Percentiles rank a stretch among this genome's conserved stretches.
Conservation (phyloP, 345 rosid genomes). For the Moricandia moricandioides region DNA sequence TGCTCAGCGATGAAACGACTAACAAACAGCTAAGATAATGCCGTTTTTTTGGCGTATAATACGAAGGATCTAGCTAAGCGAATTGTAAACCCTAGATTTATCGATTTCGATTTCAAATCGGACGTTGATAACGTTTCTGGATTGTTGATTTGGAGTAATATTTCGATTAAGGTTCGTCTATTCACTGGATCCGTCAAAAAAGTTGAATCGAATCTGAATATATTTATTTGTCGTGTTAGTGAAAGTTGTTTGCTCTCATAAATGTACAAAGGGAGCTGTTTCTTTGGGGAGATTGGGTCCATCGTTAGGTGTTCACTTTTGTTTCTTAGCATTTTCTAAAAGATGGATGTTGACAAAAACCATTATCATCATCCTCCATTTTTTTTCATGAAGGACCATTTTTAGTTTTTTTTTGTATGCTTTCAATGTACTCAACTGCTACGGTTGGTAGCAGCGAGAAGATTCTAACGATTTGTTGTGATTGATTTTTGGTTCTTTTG, state of each 20-base stretch:
- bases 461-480: neutral
- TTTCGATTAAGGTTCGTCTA: neutral
- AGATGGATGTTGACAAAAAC: neutral
- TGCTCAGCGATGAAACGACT: neutral
- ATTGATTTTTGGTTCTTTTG: constrained; percentile 7
- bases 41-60: no score
- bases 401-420: neutral
- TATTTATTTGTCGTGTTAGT: constrained; percentile 8
- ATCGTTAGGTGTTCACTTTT: neutral
- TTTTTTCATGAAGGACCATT: constrained; percentile 24
- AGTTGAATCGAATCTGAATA: constrained; percentile 19
- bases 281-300: constrained; percentile 26
- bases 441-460: no score
- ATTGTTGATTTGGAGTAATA: neutral
- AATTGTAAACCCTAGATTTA: neutral
- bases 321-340: constrained; percentile 15
- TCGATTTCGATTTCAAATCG: constrained; percentile 23
- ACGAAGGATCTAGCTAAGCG: neutral
- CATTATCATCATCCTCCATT: constrained; percentile 18
- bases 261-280: constrained; percentile 26
- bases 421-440: no score
- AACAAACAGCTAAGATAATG: no score
- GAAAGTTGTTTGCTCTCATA: constrained; percentile 18
- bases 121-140: neutral
- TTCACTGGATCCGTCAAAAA: constrained; percentile 5